Base-by-base conservation (phyloP, 2,329 filamentous ascomycete genomes). In the Scorias spongiosa region DNA sequence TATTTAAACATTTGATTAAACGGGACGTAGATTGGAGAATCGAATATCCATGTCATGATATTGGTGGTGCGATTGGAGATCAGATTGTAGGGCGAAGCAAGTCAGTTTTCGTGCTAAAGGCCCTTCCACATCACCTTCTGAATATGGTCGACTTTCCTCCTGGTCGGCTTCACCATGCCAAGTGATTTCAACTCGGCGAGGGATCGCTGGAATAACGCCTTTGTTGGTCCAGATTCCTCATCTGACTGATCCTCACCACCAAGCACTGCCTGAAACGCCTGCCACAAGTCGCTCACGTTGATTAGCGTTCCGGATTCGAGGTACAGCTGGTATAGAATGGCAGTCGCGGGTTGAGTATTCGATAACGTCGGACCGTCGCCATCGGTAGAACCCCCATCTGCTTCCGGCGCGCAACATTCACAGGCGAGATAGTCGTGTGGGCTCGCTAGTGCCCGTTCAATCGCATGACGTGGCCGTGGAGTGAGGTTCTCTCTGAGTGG, bases 91-190 rank as follows among this genome's bases (percentile, higher is more conserved):
- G n/a, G n/a, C n/a, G n/a, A n/a, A n/a, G n/a, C n/a, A n/a, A n/a
- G n/a, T n/a, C n/a, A 26, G 20, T 26, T 26, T 7, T 26, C 7
- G 20, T 9, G 38, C 63, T 55, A 78, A 48, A 91, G 66, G 54
- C 89, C 91, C 60, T 83, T 87, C 78, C 80, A 84, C 42, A 71
- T 67, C 30, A 87, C 71, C 68, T 95, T 96, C 34, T 85, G 80
- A 52, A 96, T 68, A 64, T 96, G 89, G 60, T 96, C 91, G 18
- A 80, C 77, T 70, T 93, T 94, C 70, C 88, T 94, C 64, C 81
- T 84, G 57, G 82, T 96, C 48, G 75, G 73, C 67, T 91, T 95
- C 48, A 96, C 74, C 64, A 95, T 81, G 7, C 91, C 91, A 55
- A 98, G 70, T 43, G 80, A 76, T 61, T 80, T 81, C 59, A 98